These are phyloP conservation scores for Rhododendron mucronatum DNA, from an alignment of 148 eudicot genomes.

Conservation along the genomic window DNA sequence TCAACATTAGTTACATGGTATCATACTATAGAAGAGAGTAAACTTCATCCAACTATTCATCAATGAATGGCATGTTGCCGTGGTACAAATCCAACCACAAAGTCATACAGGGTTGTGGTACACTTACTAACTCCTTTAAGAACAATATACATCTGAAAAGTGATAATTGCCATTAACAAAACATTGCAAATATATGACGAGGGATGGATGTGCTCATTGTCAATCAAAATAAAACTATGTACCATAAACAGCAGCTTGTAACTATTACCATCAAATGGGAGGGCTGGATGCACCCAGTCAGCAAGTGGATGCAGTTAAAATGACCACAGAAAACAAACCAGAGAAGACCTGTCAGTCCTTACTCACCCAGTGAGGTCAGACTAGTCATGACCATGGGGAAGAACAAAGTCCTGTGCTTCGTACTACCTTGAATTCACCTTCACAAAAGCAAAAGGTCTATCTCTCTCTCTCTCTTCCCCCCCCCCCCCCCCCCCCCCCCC, in stretches of 20 bases:
- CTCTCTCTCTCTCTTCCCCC: background rate
- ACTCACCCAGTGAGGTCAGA: background rate
- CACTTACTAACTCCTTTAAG: too few species aligned
- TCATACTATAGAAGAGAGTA: too few species aligned
- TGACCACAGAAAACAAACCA: background rate
- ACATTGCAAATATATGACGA: background rate
- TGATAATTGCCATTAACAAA: too few species aligned
- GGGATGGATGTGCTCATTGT: background rate
- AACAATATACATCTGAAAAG: too few species aligned
- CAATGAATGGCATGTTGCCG: too few species aligned
- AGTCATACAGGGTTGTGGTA: too few species aligned
- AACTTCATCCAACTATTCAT: too few species aligned
- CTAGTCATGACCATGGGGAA: background rate
- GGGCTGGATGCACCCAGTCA: background rate
- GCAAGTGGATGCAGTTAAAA: background rate
- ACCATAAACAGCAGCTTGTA: background rate
- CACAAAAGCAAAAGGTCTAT: background rate
- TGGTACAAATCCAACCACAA: too few species aligned
- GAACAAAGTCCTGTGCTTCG: background rate
- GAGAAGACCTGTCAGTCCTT: background rate
- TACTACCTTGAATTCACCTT: too few species aligned
- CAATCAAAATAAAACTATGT: background rate
- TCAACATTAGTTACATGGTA: background rate
- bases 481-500: too few species aligned
- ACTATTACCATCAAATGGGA: too few species aligned